Evolutionary conservation across 768 basidiomycete genomes (phyloP), one percentile per base, ranked within the genome.

Genomic region (Sistotremastrum suecicum): DNA sequence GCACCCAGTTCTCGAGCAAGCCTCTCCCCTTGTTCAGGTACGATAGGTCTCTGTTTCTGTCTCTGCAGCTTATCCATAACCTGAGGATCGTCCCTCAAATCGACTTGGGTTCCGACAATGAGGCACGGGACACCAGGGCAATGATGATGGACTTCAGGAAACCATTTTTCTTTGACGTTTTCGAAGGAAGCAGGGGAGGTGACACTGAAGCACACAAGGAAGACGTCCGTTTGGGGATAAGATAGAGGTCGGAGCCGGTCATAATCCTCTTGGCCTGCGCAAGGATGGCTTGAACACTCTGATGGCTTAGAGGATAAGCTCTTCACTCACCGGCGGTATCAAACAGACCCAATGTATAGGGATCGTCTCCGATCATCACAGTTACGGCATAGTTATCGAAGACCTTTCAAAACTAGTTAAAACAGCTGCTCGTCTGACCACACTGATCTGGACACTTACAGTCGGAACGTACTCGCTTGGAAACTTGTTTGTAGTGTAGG

Each of bases 161-260:
- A 95, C 95, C 95, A 99, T 64, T 99, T 99, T 69, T 99, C 95
- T 76, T 95, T 98, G 58, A 99, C 94, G 83, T 99, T 98, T 67
- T 99, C 95, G 60, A 97, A 99, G 41, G 90, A 94, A 31, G 95
- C 94, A 3, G 94, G 95, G 7, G 87, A 91, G 37, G 94, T 97
- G 56, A 99, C 95, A 59, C 88, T 92, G 74, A 98, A 99, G 68
- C 95, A 99, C 54, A 99, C 94, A 48, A 99, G 74, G 76, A 99
- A 98, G 48, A 98, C 95, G 59, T 99, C 95, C 50, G 95, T 99
- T 68, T 99, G 95, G 34, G 95, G 95, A 74, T 99, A 99, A 60
- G 94, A 97, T 68, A 99, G 70, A 58, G 95, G 95, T 57, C 95
- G 87, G 54, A 99, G 85, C 58, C 95, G 86, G 63, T 99, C 95